A percentile compares a stretch with the other conserved stretches of the same genome.
Conservation (phyloP, 345 rosid species). For the Bruguiera sexangula region DNA sequence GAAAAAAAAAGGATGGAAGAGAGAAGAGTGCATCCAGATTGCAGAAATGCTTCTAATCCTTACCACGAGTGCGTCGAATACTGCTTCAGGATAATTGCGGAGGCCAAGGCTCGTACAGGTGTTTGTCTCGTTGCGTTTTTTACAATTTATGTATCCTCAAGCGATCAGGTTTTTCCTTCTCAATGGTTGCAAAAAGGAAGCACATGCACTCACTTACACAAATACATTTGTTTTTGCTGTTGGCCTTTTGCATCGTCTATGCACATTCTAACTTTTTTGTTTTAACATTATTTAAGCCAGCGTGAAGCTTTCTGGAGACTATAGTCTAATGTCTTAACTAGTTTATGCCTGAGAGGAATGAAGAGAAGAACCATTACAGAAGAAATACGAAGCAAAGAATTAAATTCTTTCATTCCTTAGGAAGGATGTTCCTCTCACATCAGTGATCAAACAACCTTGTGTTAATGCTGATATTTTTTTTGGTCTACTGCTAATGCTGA, state of each 20-base stretch:
- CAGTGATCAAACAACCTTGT: too few relatives aligned
- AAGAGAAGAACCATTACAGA: too few relatives aligned
- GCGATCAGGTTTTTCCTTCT: background rate
- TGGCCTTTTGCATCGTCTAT: background rate
- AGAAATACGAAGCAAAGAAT: too few relatives aligned
- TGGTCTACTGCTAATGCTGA: too few relatives aligned
- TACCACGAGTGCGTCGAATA: constrained; percentile 76
- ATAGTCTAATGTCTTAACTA: background rate
- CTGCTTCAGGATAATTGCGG: constrained; percentile 73
- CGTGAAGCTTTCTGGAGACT: background rate
- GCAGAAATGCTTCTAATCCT: constrained; percentile 71
- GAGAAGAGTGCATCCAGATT: constrained; percentile 57
- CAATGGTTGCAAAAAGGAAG: background rate
- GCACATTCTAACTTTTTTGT: background rate
- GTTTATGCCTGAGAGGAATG: background rate
- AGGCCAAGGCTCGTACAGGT: constrained; percentile 50
- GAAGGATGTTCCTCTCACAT: too few relatives aligned
- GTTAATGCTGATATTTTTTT: too few relatives aligned
- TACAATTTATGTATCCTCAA: background rate
- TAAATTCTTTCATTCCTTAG: too few relatives aligned
- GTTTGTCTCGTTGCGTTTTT: background rate
- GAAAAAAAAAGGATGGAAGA: constrained; percentile 17
- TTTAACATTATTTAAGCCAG: background rate
- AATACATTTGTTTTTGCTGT: background rate
- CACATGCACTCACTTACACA: background rate